Percentiles rank a stretch among this genome's conserved stretches.
phyloP scores from a whole-genome alignment of 495 filamentous ascomycete species.

The Niebla homalea region DNA sequence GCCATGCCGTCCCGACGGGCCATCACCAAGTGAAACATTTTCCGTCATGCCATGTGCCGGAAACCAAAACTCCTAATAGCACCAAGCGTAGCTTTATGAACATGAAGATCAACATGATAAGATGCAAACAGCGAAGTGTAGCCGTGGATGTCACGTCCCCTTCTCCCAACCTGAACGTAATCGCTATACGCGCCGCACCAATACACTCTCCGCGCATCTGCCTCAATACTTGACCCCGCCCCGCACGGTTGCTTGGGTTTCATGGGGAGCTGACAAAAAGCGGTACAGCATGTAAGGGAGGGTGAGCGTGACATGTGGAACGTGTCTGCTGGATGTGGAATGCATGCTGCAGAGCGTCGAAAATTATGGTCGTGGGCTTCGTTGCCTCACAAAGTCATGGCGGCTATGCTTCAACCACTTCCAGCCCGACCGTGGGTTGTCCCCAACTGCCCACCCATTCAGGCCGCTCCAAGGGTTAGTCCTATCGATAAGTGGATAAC shows the following conservation, averaged over 20 bases:
- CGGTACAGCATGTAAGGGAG: constrained; percentile 7
- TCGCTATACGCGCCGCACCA: constrained; percentile 15
- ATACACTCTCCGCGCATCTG: constrained; percentile 12
- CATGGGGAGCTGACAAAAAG: not conserved
- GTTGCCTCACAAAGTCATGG: constrained; percentile 1
- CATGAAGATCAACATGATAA: too few species aligned
- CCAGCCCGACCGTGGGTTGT: not conserved
- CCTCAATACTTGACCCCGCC: constrained; percentile 11
- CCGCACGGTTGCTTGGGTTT: constrained; percentile 12
- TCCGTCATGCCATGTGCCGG: too few species aligned
- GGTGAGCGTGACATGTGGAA: too few species aligned
- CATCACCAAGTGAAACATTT: too few species aligned
- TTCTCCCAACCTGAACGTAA: not conserved
- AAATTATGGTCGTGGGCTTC: not conserved
- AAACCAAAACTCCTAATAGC: too few species aligned
- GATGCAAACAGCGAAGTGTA: not conserved
- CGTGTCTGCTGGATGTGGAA: not conserved
- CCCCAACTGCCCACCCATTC: not conserved
- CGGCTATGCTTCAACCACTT: constrained; percentile 12
- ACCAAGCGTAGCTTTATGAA: too few species aligned
- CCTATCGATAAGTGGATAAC: constrained; percentile 1
- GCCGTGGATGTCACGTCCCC: constrained; percentile 1
- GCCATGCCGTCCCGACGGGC: too few species aligned
- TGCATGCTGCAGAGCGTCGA: not conserved
- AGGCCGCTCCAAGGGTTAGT: not conserved